Evolutionary conservation across 768 basidiomycete species (phyloP), one percentile per base, ranked within the genome.

Genomic region (Cyclocybe aegerita): DNA sequence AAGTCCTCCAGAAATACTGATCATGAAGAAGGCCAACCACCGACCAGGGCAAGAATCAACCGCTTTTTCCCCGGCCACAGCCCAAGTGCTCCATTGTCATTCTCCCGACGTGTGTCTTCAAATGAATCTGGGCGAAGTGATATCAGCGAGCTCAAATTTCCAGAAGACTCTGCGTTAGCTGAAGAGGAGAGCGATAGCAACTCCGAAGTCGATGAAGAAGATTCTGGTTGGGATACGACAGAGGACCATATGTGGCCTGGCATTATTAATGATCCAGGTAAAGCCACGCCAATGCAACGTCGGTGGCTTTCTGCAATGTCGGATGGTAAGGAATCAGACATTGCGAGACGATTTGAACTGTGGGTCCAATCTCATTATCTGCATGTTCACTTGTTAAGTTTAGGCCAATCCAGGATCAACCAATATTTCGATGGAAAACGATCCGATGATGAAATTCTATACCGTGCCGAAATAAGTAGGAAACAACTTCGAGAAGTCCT

Each of bases 381-480:
- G 23, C 32, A 11, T 16, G 9, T 15, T 33, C 16, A 43, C 43
- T 23, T 50, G 1, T 46, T 35, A 39, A 5, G 15, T 4, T 33
- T 49, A 11, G 16, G 46, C 48, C 43, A 34, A 14, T 33, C 2
- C 64, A 95, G 93, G 53, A 90, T 96, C 45, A 88, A 91, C 52
- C 90, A 91, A 59, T 97, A 93, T 64, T 93, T 98, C 60, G 93
- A 98, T 59, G 96, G 96, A 9, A 90, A 86, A 66, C 85, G 79
- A 45, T 91, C 91, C 0, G 90, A 94, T 53, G 93, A 97, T 57
- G 95, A 98, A 67, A 95, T 98, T 50, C 75, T 95, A n/a, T 92
- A 86, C 65, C 78, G 87, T 35, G 91, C 93, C 0, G 89, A 89
- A 46, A 88, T 98, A 50, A 81, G 86, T 35, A 79, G 89, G 60